Evolutionary conservation across 208 protist species (phyloP).

Genomic region (Trypanosomatidae sp.): DNA sequence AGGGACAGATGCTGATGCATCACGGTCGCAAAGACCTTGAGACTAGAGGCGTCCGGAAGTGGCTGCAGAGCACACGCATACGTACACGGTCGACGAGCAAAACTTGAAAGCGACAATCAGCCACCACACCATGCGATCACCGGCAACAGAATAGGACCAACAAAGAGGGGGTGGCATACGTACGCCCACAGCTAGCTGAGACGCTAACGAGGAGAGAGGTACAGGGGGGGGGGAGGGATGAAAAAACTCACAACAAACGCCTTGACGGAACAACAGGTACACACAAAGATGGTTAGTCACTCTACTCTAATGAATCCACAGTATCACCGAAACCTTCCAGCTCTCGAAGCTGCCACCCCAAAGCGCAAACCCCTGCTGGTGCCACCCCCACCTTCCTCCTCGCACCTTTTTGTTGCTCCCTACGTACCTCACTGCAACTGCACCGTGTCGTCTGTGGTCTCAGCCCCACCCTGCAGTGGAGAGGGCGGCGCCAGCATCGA

Average conservation of each 20-base stretch:
- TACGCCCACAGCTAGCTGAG: background rate
- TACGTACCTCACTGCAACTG: slow-evolving; percentile 6
- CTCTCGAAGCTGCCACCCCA: too few species aligned
- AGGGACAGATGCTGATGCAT: background rate
- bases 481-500: slow-evolving; percentile 44
- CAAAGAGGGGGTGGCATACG: background rate
- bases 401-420: background rate
- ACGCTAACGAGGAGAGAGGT: background rate
- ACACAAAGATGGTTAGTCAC: background rate
- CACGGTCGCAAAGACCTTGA: background rate
- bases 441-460: slow-evolving; percentile 40
- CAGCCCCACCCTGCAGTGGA: slow-evolving; percentile 27
- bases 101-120: background rate
- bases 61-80: background rate
- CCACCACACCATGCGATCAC: background rate
- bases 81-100: background rate
- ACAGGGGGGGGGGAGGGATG: background rate
- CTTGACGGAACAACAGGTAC: background rate
- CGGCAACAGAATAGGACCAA: background rate
- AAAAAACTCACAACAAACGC: background rate
- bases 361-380: background rate
- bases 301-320: background rate
- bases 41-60: background rate
- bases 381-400: background rate
- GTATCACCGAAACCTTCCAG: background rate